phyloP scores from a whole-genome alignment of 2,329 filamentous ascomycete species.

The Trichocomaceae sp. region DNA sequence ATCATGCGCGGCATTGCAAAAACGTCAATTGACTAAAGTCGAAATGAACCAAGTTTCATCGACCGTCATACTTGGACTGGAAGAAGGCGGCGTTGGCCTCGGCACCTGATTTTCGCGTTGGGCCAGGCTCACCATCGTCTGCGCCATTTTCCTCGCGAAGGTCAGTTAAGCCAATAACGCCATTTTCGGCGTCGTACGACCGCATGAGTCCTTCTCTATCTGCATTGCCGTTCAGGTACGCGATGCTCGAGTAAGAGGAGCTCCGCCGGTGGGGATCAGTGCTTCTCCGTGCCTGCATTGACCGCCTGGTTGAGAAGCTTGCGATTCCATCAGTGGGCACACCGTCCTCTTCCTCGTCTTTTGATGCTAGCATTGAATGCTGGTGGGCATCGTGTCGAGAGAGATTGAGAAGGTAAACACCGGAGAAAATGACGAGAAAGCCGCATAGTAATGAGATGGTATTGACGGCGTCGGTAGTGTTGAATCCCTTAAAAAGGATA shows the following conservation, averaged over 20 bases:
- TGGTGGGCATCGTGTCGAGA: constrained; percentile 86
- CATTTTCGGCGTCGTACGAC: constrained; percentile 79
- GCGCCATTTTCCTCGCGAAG: constrained; percentile 74
- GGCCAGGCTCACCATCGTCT: constrained; percentile 51
- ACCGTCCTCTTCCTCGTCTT: constrained; percentile 57
- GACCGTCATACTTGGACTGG: constrained; percentile 28
- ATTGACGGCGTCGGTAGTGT: constrained; percentile 85
- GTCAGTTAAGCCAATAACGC: constrained; percentile 69
- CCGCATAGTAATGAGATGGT: constrained; percentile 87
- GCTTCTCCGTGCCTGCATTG: constrained; percentile 83
- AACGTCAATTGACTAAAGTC: constrained; percentile 8
- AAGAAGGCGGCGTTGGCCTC: constrained; percentile 21
- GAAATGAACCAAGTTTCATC: constrained; percentile 15
- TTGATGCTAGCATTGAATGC: constrained; percentile 56
- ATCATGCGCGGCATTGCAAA: constrained; percentile 9
- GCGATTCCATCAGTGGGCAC: constrained; percentile 89
- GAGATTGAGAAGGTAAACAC: constrained; percentile 93
- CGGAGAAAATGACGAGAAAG: constrained; percentile 90
- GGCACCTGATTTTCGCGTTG: constrained; percentile 26
- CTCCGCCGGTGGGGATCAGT: constrained; percentile 52
- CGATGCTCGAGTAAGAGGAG: constrained; percentile 58
- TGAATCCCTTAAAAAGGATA: constrained; percentile 92
- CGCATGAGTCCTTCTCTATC: constrained; percentile 80
- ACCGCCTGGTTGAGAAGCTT: constrained; percentile 79
- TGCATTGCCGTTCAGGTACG: constrained; percentile 49